Conservation (phyloP, 768 basidiomycete species). For the Trametes cubensis region DNA sequence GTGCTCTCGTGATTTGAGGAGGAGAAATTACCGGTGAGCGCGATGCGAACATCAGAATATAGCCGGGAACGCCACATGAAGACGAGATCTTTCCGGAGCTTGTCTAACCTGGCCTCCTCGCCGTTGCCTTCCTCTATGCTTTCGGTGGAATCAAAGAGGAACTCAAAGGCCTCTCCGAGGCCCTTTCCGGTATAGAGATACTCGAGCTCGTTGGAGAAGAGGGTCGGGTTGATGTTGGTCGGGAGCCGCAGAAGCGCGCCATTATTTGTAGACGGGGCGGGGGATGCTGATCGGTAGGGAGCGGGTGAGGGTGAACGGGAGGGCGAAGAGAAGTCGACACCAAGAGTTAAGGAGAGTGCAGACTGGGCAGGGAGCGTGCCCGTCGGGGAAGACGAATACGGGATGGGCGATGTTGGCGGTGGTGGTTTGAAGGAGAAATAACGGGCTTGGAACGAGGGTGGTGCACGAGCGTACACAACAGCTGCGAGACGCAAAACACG, state of each 20-base stretch:
- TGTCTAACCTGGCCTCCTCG: slow-evolving; percentile 69
- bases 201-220: slow-evolving; percentile 90
- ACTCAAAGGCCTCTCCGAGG: slow-evolving; percentile 85
- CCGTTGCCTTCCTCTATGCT: slow-evolving; percentile 44
- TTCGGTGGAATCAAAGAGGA: slow-evolving; percentile 70
- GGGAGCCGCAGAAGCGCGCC: slow-evolving; percentile 61
- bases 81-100: slow-evolving; percentile 89
- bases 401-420: slow-evolving; percentile 51
- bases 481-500: slow-evolving; percentile 48
- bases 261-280: slow-evolving; percentile 44
- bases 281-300: slow-evolving; percentile 48
- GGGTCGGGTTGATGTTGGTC: slow-evolving; percentile 69
- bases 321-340: slow-evolving; percentile 43
- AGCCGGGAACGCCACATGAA: slow-evolving; percentile 97
- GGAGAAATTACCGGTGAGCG: slow-evolving; percentile 70
- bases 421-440: slow-evolving; percentile 81
- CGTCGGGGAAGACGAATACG: slow-evolving; percentile 51
- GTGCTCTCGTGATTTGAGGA: slow-evolving; percentile 65
- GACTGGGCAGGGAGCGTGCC: slow-evolving; percentile 60
- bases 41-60: slow-evolving; percentile 88
- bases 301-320: slow-evolving; percentile 51
- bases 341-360: slow-evolving; percentile 57
- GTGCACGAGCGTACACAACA: slow-evolving; percentile 92
- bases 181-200: slow-evolving; percentile 94
- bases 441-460: slow-evolving; percentile 85